These are phyloP conservation scores for Backusella macrospora DNA, from an alignment of 192 early-diverging fungal species.

Conservation along the genomic window DNA sequence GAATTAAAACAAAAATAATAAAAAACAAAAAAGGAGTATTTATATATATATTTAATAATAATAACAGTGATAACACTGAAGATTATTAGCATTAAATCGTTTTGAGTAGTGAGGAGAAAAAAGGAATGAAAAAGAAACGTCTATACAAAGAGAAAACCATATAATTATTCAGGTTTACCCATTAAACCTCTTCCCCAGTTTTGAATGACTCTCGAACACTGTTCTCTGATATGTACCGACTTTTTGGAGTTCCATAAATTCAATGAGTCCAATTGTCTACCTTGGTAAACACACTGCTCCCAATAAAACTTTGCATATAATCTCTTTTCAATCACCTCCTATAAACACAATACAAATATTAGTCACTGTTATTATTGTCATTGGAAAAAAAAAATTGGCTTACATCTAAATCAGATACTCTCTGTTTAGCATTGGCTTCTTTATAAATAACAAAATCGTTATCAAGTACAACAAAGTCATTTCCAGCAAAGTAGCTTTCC, in stretches of 20 bases:
- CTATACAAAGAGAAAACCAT: not conserved
- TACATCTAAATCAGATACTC: constrained; percentile 48
- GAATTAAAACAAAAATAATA: not conserved
- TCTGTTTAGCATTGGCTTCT: constrained; percentile 21
- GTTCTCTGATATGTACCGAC: constrained; percentile 43
- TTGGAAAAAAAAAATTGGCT: not conserved
- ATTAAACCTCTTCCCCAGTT: constrained; percentile 43
- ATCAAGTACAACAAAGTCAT: constrained; percentile 57
- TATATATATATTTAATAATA: not conserved
- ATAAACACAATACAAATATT: constrained; percentile 21
- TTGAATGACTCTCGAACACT: constrained; percentile 42
- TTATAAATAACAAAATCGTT: constrained; percentile 47
- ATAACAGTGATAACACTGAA: not conserved
- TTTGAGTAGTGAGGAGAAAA: no score
- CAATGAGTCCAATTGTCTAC: constrained; percentile 50
- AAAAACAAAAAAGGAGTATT: no score
- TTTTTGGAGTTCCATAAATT: constrained; percentile 55
- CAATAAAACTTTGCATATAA: constrained; percentile 61
- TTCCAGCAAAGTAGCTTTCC: constrained; percentile 52
- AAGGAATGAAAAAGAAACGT: not conserved
- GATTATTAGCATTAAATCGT: not conserved
- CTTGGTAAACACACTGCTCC: constrained; percentile 59
- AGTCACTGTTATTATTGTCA: not conserved
- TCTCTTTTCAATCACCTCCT: constrained; percentile 57
- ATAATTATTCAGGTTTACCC: constrained; percentile 37